Conservation (phyloP, 2,329 filamentous ascomycete species). For the Salinomyces thailandicus region DNA sequence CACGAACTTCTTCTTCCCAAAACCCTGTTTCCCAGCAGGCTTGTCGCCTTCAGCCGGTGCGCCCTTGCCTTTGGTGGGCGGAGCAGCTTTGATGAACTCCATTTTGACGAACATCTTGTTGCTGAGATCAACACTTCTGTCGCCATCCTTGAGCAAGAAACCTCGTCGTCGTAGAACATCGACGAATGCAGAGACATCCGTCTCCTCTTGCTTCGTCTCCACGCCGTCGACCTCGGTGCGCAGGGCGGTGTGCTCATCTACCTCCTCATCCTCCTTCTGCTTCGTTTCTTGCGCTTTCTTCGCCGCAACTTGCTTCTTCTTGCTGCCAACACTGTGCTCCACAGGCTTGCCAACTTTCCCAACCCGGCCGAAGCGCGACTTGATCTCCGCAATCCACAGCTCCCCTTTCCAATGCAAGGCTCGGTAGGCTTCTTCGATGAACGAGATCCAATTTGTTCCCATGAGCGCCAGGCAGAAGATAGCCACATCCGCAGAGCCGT, state of each 20-base stretch:
- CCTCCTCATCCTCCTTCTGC: constrained; percentile 43
- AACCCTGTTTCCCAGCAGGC: constrained; percentile 25
- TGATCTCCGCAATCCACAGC: constrained; percentile 95
- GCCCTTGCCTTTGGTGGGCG: constrained; percentile 66
- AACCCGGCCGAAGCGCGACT: constrained; percentile 69
- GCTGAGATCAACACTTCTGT: constrained; percentile 59
- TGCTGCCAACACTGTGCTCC: constrained; percentile 61
- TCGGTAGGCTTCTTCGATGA: constrained; percentile 90
- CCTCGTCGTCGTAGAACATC: constrained; percentile 70
- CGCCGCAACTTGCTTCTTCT: constrained; percentile 36
- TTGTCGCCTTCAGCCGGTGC: constrained; percentile 32
- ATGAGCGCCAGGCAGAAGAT: constrained; percentile 96
- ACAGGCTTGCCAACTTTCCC: constrained; percentile 40
- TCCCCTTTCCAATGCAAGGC: constrained; percentile 89
- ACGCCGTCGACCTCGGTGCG: constrained; percentile 55
- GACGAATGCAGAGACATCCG: constrained; percentile 78
- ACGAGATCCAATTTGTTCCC: constrained; percentile 97
- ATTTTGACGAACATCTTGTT: constrained; percentile 99
- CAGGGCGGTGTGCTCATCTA: constrained; percentile 51
- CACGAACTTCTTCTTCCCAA: constrained; percentile 45
- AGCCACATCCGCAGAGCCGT: constrained; percentile 70
- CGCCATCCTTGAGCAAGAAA: constrained; percentile 66
- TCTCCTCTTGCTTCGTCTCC: constrained; percentile 56
- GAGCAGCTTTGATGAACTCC: constrained; percentile 78
- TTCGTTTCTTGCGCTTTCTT: constrained; percentile 31